These are phyloP conservation scores for Wickerhamiella spandovensis DNA, from an alignment of 805 yeast genomes.

Conservation along the genomic window DNA sequence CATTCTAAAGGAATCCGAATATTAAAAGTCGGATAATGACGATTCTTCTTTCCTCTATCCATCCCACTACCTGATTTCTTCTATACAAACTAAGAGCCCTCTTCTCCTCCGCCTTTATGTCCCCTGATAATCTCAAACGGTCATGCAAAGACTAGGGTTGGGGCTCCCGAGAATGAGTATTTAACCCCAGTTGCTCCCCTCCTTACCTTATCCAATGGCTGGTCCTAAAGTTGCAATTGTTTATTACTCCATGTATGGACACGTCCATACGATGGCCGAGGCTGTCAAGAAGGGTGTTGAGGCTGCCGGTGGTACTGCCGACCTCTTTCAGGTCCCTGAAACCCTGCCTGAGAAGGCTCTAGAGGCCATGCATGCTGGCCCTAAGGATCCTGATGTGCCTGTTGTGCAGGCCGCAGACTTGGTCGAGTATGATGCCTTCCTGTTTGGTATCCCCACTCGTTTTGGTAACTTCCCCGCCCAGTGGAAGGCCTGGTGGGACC, in stretches of 20 bases:
- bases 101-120: no score
- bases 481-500: conserved; percentile 62
- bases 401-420: conserved; percentile 45
- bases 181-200: background rate
- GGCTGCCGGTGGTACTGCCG: conserved; percentile 55
- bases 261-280: conserved; percentile 55
- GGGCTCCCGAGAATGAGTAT: background rate
- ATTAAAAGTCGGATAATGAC: no score
- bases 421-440: conserved; percentile 51
- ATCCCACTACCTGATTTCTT: no score
- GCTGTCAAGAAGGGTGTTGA: conserved; percentile 56
- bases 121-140: no score
- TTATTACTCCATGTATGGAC: conserved; percentile 74
- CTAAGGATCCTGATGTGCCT: conserved; percentile 31
- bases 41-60: no score
- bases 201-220: conserved; percentile 11
- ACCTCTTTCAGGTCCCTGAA: conserved; percentile 69
- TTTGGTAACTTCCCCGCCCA: conserved; percentile 67
- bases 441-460: conserved; percentile 73
- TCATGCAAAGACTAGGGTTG: background rate
- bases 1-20: no score
- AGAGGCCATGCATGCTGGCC: conserved; percentile 49
- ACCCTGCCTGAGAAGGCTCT: conserved; percentile 56
- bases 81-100: no score
- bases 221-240: conserved; percentile 52